Evolutionary conservation across 305 asterid species (phyloP).

Genomic region (Ilex paraguariensis): DNA sequence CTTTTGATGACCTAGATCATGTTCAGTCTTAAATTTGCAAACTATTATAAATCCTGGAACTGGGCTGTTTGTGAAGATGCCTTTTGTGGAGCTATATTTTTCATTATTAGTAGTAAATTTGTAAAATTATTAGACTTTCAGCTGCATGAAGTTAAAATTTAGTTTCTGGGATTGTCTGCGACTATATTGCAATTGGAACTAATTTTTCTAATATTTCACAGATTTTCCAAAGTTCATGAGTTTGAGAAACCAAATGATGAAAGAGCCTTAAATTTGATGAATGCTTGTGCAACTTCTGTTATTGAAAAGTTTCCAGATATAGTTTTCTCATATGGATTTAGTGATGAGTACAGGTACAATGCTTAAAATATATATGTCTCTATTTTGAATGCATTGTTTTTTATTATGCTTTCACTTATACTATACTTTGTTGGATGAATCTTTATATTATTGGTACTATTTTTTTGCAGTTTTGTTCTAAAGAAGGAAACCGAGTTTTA

Average conservation of each 20-base stretch:
- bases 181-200: background rate
- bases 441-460: background rate
- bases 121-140: background rate
- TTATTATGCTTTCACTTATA: background rate
- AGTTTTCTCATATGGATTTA: constrained; percentile 56
- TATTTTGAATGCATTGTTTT: background rate
- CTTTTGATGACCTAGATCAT: background rate
- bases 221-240: constrained; percentile 68
- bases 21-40: background rate
- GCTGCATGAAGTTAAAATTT: background rate
- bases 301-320: constrained; percentile 78
- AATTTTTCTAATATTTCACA: constrained; percentile 14
- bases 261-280: constrained; percentile 62
- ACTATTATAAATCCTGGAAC: background rate
- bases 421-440: background rate
- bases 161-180: no score
- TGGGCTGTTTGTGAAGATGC: background rate
- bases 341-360: constrained; percentile 63
- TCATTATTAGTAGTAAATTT: background rate
- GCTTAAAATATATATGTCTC: no score
- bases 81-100: background rate
- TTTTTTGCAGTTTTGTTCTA: constrained; percentile 55
- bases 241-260: constrained; percentile 67
- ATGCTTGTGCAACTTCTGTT: constrained; percentile 59
- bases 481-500: constrained; percentile 69